These are phyloP conservation scores for Pyricularia sp. DNA, from an alignment of 2,329 filamentous ascomycete genomes.

Conservation along the genomic window DNA sequence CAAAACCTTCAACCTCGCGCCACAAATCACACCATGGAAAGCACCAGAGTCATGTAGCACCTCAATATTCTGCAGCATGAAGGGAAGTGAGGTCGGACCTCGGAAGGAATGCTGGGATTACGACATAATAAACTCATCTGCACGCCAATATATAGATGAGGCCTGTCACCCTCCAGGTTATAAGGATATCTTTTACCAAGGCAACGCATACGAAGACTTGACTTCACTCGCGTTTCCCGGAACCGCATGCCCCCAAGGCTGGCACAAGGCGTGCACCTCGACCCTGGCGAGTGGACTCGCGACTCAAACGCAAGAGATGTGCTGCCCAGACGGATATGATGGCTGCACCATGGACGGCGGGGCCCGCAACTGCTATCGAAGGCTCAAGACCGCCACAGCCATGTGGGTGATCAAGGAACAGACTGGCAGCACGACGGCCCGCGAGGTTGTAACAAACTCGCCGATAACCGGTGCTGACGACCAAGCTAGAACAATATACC, in stretches of 20 bases:
- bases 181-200: constrained; percentile 3
- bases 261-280: neutral
- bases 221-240: constrained; percentile 1
- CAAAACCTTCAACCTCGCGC: neutral
- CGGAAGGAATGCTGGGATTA: constrained; percentile 1
- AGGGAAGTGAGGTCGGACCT: neutral
- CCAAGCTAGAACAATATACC: neutral
- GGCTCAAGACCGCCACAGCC: neutral
- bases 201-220: neutral
- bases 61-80: neutral
- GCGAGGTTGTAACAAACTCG: neutral
- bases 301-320: neutral
- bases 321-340: constrained; percentile 3
- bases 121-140: neutral
- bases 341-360: neutral
- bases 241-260: constrained; percentile 2
- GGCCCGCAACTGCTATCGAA: constrained; percentile 2
- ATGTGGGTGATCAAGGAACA: neutral
- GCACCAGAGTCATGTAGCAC: neutral
- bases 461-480: neutral
- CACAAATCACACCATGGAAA: constrained; percentile 7
- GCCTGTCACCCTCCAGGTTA: constrained; percentile 1
- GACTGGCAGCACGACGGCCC: neutral
- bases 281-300: neutral
- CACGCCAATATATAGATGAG: neutral